Percentiles rank a stretch among this genome's conserved stretches.
Conservation (phyloP, 2,329 filamentous ascomycete species). For the Leptographium lundbergii region DNA sequence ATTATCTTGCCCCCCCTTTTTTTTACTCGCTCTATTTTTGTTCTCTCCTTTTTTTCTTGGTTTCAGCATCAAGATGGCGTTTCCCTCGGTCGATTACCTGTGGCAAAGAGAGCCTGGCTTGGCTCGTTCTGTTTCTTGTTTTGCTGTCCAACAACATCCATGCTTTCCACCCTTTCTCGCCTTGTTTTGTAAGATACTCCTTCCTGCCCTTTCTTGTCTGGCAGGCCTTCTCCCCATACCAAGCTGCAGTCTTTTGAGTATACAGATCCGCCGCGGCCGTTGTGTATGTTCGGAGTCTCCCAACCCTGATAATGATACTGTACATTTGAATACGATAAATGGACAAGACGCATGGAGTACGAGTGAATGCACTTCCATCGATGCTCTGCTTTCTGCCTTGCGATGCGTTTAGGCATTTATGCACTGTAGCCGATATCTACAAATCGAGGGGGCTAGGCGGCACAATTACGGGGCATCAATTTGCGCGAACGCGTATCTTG, state of each 20-base stretch:
- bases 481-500: neutral
- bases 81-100: neutral
- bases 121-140: neutral
- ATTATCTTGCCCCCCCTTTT: neutral
- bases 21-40: neutral
- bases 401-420: neutral
- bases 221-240: neutral
- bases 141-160: neutral
- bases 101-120: neutral
- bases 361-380: no score
- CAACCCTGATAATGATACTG: neutral
- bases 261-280: neutral
- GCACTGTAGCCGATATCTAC: neutral
- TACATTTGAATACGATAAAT: neutral
- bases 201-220: neutral
- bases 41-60: neutral
- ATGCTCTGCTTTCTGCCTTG: no score
- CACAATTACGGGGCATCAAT: neutral
- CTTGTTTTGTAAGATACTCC: neutral
- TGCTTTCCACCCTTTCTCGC: neutral
- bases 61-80: conserved; percentile 2
- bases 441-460: neutral
- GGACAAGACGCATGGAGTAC: neutral
- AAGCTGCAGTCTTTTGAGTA: neutral
- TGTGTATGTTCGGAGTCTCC: neutral